Evolutionary conservation across 2,329 filamentous ascomycete species (phyloP).

Genomic region (Pseudocercospora fijiensis): DNA sequence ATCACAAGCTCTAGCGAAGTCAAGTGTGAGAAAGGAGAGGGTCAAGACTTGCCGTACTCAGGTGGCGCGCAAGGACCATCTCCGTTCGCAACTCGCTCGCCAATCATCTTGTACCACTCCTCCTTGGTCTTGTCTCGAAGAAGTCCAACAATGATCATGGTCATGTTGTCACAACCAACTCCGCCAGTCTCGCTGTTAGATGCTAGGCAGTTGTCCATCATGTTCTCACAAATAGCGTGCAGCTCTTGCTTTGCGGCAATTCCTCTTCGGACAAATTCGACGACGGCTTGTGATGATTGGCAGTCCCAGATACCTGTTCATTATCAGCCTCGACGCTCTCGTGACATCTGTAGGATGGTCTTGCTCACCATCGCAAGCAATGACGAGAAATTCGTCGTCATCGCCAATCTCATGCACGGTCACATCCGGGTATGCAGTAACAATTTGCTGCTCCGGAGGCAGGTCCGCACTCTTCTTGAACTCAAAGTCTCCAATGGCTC

Average conservation of each 20-base stretch:
- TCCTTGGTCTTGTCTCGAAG: slow-evolving; percentile 90
- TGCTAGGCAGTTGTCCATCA: slow-evolving; percentile 99
- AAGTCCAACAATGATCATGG: slow-evolving; percentile 87
- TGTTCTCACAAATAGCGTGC: slow-evolving; percentile 95
- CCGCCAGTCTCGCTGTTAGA: slow-evolving; percentile 97
- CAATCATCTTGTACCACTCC: slow-evolving; percentile 97
- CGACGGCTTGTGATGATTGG: slow-evolving; percentile 93
- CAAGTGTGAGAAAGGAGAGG: slow-evolving; percentile 23
- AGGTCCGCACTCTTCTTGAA: slow-evolving; percentile 99
- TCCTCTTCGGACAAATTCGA: slow-evolving; percentile 94
- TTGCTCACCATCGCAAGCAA: slow-evolving; percentile 82
- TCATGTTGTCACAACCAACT: slow-evolving; percentile 99
- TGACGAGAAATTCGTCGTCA: slow-evolving; percentile 92
- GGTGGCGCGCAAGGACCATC: slow-evolving; percentile 97
- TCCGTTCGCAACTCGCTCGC: slow-evolving; percentile 88
- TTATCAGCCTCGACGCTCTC: slow-evolving; percentile 19
- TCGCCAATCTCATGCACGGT: slow-evolving; percentile 84
- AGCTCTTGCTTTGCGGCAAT: slow-evolving; percentile 96
- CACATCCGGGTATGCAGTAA: slow-evolving; percentile 94
- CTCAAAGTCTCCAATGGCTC: slow-evolving; percentile 97
- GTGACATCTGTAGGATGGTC: neutral
- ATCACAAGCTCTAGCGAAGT: slow-evolving; percentile 1
- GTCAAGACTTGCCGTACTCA: slow-evolving; percentile 88
- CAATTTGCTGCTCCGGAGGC: slow-evolving; percentile 96
- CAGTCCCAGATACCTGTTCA: slow-evolving; percentile 94